phyloP scores from a whole-genome alignment of 2,329 filamentous ascomycete species.

The Aspergillus clavatus region DNA sequence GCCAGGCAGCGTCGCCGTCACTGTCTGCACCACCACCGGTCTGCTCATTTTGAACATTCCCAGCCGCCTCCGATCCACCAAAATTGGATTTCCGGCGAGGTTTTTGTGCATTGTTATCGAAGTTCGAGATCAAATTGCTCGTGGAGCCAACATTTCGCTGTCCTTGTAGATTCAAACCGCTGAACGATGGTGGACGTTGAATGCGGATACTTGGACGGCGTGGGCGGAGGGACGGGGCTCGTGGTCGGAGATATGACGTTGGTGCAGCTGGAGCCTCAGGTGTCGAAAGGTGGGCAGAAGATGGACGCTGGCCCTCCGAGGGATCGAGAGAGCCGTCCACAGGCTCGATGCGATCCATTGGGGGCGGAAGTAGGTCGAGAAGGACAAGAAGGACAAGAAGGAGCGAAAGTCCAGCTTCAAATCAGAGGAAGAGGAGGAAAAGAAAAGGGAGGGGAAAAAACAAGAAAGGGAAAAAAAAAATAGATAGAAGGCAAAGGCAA shows the following conservation, averaged over 20 bases:
- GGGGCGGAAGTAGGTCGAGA: constrained; percentile 5
- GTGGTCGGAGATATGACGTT: constrained; percentile 19
- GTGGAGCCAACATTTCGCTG: neutral
- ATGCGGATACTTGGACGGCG: constrained; percentile 33
- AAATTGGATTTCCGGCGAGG: neutral
- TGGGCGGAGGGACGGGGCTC: constrained; percentile 20
- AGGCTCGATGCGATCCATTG: constrained; percentile 39
- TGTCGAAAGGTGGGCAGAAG: constrained; percentile 11
- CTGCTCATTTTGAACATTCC: neutral
- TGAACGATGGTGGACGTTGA: constrained; percentile 16
- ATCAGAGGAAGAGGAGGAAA: constrained; percentile 2
- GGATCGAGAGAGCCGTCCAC: constrained; percentile 19
- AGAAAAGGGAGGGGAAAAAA: neutral
- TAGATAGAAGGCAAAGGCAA: neutral
- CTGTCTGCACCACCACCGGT: constrained; percentile 5
- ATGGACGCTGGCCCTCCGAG: constrained; percentile 9
- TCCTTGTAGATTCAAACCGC: neutral
- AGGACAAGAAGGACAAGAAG: neutral
- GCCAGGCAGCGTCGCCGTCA: constrained; percentile 26
- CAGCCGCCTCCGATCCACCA: neutral
- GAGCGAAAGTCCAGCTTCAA: neutral
- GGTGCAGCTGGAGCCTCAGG: constrained; percentile 18
- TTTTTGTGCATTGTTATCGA: neutral
- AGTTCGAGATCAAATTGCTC: neutral
- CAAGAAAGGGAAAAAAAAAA: neutral